Conservation (phyloP, 306 rosid genomes). For the Dalbergia cochinchinensis region DNA sequence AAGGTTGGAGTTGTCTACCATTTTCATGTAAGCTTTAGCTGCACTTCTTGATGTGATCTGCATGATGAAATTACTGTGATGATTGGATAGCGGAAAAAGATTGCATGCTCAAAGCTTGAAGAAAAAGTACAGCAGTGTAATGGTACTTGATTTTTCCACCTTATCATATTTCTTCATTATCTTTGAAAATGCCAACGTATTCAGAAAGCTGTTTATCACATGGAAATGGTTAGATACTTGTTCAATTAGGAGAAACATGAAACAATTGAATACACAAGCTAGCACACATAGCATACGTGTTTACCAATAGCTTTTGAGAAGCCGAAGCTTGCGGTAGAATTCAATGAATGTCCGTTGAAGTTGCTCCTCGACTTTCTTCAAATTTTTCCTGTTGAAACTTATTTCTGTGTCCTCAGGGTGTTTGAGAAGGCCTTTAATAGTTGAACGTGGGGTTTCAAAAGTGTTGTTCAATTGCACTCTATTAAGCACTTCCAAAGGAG, state of each 20-base stretch:
- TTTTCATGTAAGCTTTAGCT: conserved; percentile 67
- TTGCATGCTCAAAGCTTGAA: not conserved
- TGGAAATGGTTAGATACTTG: not conserved
- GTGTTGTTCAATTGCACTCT: conserved; percentile 61
- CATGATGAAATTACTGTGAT: not conserved
- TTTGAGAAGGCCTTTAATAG: conserved; percentile 61
- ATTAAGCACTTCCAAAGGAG: conserved; percentile 62
- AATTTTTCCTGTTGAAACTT: conserved; percentile 59
- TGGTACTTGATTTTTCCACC: conserved; percentile 42
- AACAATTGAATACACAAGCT: not conserved
- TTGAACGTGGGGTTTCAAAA: conserved; percentile 68
- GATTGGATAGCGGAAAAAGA: not conserved
- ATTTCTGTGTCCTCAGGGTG: conserved; percentile 55
- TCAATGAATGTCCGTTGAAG: conserved; percentile 64
- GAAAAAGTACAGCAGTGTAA: not conserved
- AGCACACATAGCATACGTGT: not conserved
- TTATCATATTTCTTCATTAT: conserved; percentile 88
- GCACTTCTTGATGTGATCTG: conserved; percentile 75
- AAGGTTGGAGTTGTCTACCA: conserved; percentile 71
- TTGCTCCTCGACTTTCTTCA: conserved; percentile 60
- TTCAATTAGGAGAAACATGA: not conserved
- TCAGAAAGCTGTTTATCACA: conserved; percentile 65
- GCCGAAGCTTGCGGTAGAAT: conserved; percentile 73
- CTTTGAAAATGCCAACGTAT: conserved; percentile 77
- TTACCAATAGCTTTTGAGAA: conserved; percentile 70